Evolutionary conservation across 768 basidiomycete genomes (phyloP).

Genomic region (Rhodotorula paludigena): DNA sequence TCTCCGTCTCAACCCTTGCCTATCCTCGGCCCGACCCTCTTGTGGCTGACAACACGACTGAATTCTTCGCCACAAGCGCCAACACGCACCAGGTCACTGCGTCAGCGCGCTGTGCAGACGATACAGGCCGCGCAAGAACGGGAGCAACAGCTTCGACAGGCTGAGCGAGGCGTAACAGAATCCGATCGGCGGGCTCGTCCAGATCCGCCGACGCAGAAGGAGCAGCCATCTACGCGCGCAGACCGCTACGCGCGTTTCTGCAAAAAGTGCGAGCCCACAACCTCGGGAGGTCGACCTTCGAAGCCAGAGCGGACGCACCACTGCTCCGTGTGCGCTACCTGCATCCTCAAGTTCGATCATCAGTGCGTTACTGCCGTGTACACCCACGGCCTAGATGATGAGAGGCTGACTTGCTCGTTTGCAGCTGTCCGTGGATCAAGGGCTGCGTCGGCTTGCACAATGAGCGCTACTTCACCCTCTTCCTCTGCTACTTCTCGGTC

Average conservation of each 20-base stretch:
- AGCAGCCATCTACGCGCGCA: background rate
- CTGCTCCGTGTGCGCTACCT: conserved; percentile 39
- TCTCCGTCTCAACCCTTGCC: conserved; percentile 6
- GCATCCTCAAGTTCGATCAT: conserved; percentile 43
- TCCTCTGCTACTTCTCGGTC: conserved; percentile 85
- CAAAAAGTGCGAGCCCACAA: conserved; percentile 32
- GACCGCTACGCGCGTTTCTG: conserved; percentile 25
- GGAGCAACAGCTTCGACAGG: background rate
- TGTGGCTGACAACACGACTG: no score
- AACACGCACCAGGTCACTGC: background rate
- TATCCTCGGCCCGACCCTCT: background rate
- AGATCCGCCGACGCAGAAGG: background rate
- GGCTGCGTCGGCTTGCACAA: conserved; percentile 86
- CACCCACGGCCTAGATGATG: no score
- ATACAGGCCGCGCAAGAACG: conserved; percentile 19
- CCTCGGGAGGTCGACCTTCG: conserved; percentile 3
- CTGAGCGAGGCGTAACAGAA: no score
- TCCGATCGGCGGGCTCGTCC: background rate
- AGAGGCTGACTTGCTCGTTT: background rate
- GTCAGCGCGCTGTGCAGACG: background rate
- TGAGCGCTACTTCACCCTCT: conserved; percentile 90
- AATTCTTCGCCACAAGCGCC: background rate
- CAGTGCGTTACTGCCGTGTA: conserved; percentile 32
- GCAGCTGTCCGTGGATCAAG: conserved; percentile 48
- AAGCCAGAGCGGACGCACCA: conserved; percentile 44